phyloP scores from a whole-genome alignment of 2,329 filamentous ascomycete species.

The Myriosclerotinia duriaeana region DNA sequence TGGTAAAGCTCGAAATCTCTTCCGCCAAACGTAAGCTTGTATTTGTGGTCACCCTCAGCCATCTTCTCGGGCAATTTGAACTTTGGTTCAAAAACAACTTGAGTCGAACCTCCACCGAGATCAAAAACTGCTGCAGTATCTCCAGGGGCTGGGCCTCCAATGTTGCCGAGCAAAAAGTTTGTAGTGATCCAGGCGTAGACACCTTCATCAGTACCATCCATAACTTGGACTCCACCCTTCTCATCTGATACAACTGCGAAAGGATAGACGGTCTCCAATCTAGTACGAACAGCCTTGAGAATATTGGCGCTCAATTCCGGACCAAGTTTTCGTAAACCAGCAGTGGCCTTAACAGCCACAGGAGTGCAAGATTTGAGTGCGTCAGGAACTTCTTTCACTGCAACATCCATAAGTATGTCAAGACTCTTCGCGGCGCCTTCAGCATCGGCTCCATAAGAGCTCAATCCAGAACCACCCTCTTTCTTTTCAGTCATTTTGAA shows the following conservation, averaged over 20 bases:
- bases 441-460: conserved; percentile 82
- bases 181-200: conserved; percentile 99
- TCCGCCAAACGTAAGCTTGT: conserved; percentile 84
- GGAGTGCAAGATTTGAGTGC: conserved; percentile 89
- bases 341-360: conserved; percentile 96
- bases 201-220: conserved; percentile 96
- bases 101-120: conserved; percentile 92
- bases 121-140: conserved; percentile 95
- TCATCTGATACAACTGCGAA: conserved; percentile 89
- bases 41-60: conserved; percentile 91
- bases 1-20: conserved; percentile 93
- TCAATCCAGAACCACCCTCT: conserved; percentile 71
- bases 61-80: conserved; percentile 89
- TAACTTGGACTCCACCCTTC: conserved; percentile 87
- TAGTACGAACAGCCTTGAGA: conserved; percentile 75
- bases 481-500: conserved; percentile 93
- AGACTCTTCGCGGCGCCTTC: conserved; percentile 86
- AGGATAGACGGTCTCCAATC: conserved; percentile 85
- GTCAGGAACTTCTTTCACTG: conserved; percentile 80
- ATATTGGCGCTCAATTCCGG: conserved; percentile 79
- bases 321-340: conserved; percentile 85
- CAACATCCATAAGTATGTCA: conserved; percentile 82
- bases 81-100: conserved; percentile 97
- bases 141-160: conserved; percentile 85
- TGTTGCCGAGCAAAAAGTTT: conserved; percentile 97